phyloP scores from a whole-genome alignment of 805 yeast species.

The Wickerhamomyces sydowiorum region DNA sequence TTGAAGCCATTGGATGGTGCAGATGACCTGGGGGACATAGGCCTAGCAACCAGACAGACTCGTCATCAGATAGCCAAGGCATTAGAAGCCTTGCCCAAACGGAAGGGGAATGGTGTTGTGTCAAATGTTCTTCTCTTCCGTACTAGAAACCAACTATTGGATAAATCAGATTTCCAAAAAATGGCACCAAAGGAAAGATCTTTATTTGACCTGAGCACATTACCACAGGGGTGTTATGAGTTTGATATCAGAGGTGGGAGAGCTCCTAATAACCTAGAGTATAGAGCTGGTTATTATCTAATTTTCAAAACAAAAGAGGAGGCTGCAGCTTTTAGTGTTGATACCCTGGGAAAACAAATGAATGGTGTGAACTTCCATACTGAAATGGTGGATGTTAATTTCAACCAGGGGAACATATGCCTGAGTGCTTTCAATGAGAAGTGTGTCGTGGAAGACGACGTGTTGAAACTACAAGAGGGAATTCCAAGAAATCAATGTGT shows the following conservation, averaged over 20 bases:
- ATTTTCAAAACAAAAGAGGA: constrained; percentile 40
- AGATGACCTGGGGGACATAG: background rate
- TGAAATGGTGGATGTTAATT: constrained; percentile 33
- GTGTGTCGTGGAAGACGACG: background rate
- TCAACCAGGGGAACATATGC: constrained; percentile 1
- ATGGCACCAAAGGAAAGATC: constrained; percentile 26
- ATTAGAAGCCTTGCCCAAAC: background rate
- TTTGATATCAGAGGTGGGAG: constrained; percentile 45
- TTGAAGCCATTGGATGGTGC: background rate
- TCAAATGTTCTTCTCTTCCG: constrained; percentile 33
- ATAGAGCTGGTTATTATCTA: constrained; percentile 47
- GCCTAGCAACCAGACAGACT: background rate
- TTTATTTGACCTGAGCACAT: constrained; percentile 25
- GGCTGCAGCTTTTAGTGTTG: constrained; percentile 48
- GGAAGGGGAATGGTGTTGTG: background rate
- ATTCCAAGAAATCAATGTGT: constrained; percentile 24
- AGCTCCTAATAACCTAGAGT: constrained; percentile 36
- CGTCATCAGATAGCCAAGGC: constrained; percentile 2
- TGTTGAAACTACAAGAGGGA: background rate
- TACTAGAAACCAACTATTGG: constrained; percentile 33
- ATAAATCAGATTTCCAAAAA: constrained; percentile 33
- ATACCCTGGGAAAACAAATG: constrained; percentile 40
- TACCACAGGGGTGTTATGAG: constrained; percentile 18
- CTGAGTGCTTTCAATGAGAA: constrained; percentile 1
- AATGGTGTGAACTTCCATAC: constrained; percentile 45